Conservation (phyloP, 768 basidiomycete species). For the Boletus sp. region DNA sequence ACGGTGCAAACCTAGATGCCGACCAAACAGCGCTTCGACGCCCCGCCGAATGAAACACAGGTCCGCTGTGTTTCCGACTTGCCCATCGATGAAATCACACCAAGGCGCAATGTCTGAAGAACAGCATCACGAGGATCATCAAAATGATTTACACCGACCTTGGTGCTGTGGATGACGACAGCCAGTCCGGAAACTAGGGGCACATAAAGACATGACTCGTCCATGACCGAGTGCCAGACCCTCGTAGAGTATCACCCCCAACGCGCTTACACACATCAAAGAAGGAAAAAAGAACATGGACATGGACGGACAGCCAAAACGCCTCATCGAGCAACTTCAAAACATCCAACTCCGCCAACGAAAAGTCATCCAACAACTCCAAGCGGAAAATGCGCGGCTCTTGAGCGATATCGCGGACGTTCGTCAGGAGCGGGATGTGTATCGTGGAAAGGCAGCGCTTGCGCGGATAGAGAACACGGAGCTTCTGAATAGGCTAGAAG, state of each 20-base stretch:
- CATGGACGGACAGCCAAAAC: conserved; percentile 7
- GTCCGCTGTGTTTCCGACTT: not conserved
- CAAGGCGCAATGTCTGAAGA: not conserved
- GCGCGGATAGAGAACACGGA: conserved; percentile 22
- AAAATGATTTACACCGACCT: no score
- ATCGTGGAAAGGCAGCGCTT: conserved; percentile 20
- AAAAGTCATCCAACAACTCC: conserved; percentile 24
- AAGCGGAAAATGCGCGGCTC: conserved; percentile 22
- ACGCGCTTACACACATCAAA: not conserved
- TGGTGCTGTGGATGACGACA: not conserved
- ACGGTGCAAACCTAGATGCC: not conserved
- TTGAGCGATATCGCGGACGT: conserved; percentile 25
- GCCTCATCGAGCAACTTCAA: conserved; percentile 27
- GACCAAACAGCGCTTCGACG: not conserved
- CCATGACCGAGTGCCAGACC: not conserved
- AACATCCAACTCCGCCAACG: conserved; percentile 22
- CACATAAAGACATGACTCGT: not conserved
- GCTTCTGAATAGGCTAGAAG: conserved; percentile 19
- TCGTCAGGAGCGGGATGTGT: conserved; percentile 27
- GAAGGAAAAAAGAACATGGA: not conserved
- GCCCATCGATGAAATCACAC: not conserved
- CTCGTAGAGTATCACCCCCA: not conserved
- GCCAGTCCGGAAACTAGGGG: not conserved
- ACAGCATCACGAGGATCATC: not conserved
- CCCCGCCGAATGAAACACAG: not conserved